These are phyloP conservation scores for Biancaea sappan DNA, from an alignment of 306 rosid species.

Conservation along the genomic window DNA sequence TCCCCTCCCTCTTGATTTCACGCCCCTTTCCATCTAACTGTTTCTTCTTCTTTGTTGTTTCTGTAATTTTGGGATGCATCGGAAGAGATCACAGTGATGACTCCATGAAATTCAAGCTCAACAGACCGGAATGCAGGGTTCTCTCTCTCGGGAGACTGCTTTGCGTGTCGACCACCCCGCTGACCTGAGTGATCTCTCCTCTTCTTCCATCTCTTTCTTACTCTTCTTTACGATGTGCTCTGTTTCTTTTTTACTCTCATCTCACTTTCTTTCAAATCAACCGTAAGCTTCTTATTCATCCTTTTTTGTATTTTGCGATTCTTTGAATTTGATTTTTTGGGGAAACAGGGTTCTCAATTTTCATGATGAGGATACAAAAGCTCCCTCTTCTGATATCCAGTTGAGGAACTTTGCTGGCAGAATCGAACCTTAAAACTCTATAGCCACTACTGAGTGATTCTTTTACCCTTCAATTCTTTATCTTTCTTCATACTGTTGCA, in stretches of 20 bases:
- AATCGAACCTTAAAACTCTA: conserved; percentile 64
- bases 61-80: neutral
- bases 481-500: neutral
- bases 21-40: neutral
- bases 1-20: no score
- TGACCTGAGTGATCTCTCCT: conserved; percentile 70
- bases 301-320: neutral
- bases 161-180: conserved; percentile 93
- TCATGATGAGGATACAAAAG: conserved; percentile 62
- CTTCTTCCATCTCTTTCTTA: neutral
- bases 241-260: no score
- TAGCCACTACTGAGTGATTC: conserved; percentile 61
- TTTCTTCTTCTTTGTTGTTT: neutral
- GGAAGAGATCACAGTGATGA: conserved; percentile 49
- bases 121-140: conserved; percentile 92
- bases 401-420: conserved; percentile 72
- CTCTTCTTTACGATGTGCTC: no score
- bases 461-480: neutral
- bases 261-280: neutral
- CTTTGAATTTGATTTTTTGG: neutral
- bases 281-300: no score
- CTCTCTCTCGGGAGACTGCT: conserved; percentile 43
- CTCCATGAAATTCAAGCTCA: conserved; percentile 89
- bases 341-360: conserved; percentile 19
- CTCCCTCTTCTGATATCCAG: conserved; percentile 71